Conservation (phyloP, 129 eudicot genomes). For the Lonicera japonica region DNA sequence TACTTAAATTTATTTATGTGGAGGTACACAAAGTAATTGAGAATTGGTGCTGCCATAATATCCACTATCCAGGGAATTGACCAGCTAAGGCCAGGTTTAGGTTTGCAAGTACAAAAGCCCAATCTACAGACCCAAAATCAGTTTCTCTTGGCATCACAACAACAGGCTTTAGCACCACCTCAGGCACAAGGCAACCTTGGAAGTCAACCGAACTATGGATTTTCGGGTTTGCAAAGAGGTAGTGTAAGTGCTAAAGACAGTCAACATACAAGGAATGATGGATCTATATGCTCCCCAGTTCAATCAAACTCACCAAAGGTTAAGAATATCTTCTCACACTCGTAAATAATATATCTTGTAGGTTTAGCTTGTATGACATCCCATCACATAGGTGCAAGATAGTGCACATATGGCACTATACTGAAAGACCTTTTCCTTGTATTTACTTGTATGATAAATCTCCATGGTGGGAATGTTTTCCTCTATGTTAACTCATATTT, state of each 20-base stretch:
- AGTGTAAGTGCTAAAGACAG: conserved; percentile 75
- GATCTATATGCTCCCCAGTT: conserved; percentile 80
- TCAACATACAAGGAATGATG: conserved; percentile 75
- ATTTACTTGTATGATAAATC: too few species aligned
- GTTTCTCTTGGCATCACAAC: conserved; percentile 78
- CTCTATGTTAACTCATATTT: too few species aligned
- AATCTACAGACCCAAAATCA: conserved; percentile 73
- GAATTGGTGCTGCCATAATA: conserved; percentile 12
- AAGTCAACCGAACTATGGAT: conserved; percentile 57
- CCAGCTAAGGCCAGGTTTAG: conserved; percentile 63
- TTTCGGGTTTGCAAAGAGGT: conserved; percentile 80
- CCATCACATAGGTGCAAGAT: too few species aligned
- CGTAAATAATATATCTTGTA: background rate
- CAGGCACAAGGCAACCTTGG: conserved; percentile 81
- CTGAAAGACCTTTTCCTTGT: too few species aligned
- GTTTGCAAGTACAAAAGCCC: conserved; percentile 79
- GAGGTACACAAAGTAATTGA: conserved; percentile 8
- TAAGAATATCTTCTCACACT: conserved; percentile 5
- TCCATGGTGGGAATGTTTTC: too few species aligned
- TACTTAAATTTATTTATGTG: background rate
- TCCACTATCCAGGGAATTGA: conserved; percentile 82
- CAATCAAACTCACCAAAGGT: conserved; percentile 93
- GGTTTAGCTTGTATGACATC: too few species aligned
- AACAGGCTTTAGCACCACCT: conserved; percentile 68
- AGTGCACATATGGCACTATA: too few species aligned